A percentile compares a stretch with the other conserved stretches of the same genome.
These are phyloP conservation scores for Phtheirospermum japonicum DNA, from an alignment of 257 asterid genomes.

Conservation along the genomic window DNA sequence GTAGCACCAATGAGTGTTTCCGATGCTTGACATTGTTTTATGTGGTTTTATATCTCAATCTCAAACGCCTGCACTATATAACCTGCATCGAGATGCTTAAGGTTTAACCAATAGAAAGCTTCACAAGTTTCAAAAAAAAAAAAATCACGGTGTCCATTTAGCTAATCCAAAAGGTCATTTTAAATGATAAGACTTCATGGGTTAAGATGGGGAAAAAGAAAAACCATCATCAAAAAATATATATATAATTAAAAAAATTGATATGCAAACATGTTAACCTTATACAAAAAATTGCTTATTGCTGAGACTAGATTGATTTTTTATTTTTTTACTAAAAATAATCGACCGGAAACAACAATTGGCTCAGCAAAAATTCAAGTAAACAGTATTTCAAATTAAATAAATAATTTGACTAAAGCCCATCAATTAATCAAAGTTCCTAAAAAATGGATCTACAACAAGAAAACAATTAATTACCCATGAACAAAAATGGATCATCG, in stretches of 20 bases:
- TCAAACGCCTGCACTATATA: slow-evolving; percentile 21
- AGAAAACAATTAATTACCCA: neutral
- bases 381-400: neutral
- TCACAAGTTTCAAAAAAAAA: too few species aligned
- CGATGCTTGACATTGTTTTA: slow-evolving; percentile 50
- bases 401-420: neutral
- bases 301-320: too few species aligned
- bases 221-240: too few species aligned
- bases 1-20: slow-evolving; percentile 86
- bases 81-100: slow-evolving; percentile 25
- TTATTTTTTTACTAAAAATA: neutral
- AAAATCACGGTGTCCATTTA: too few species aligned
- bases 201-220: too few species aligned
- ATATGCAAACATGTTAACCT: too few species aligned
- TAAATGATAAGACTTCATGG: too few species aligned
- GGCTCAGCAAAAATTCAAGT: neutral
- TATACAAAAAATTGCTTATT: too few species aligned
- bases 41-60: slow-evolving; percentile 6
- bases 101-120: too few species aligned
- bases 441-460: slow-evolving; percentile 1
- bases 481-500: neutral
- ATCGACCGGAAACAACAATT: neutral
- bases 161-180: too few species aligned
- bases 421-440: slow-evolving; percentile 7
- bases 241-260: too few species aligned